These are phyloP conservation scores for Aspergillus ibericus DNA, from an alignment of 2,329 filamentous ascomycete species.

Conservation along the genomic window DNA sequence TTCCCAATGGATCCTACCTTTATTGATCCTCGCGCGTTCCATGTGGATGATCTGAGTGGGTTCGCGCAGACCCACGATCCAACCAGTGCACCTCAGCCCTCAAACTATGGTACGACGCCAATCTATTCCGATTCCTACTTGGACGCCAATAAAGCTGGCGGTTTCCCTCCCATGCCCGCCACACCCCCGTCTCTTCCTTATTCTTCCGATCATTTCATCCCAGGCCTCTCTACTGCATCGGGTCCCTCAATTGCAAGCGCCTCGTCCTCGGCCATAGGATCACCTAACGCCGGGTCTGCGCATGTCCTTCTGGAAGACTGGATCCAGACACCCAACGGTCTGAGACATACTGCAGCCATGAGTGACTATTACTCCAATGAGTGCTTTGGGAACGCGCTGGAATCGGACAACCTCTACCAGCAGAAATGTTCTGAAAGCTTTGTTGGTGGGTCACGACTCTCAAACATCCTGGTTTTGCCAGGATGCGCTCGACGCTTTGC, in stretches of 20 bases:
- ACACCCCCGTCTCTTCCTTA: slow-evolving; percentile 36
- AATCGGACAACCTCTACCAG: slow-evolving; percentile 44
- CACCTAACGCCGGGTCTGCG: slow-evolving; percentile 63
- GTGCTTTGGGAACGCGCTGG: slow-evolving; percentile 47
- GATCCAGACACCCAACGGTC: slow-evolving; percentile 52
- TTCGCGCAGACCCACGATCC: slow-evolving; percentile 25
- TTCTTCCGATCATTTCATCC: slow-evolving; percentile 48
- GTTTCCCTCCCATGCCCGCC: slow-evolving; percentile 31
- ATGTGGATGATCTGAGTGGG: slow-evolving; percentile 26
- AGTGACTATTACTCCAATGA: slow-evolving; percentile 59
- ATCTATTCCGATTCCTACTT: slow-evolving; percentile 28
- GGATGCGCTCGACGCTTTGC: background rate
- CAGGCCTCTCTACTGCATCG: slow-evolving; percentile 61
- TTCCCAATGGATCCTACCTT: slow-evolving; percentile 35
- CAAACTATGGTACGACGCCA: slow-evolving; percentile 30
- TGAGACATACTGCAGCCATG: slow-evolving; percentile 64
- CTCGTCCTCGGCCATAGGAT: slow-evolving; percentile 66
- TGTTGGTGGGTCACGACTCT: slow-evolving; percentile 31
- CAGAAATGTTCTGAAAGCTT: slow-evolving; percentile 44
- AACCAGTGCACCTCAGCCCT: slow-evolving; percentile 23
- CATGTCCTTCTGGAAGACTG: slow-evolving; percentile 62
- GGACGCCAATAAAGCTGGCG: slow-evolving; percentile 26
- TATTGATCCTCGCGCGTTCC: slow-evolving; percentile 32
- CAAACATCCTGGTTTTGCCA: background rate
- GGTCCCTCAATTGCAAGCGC: slow-evolving; percentile 58